phyloP scores from a whole-genome alignment of 1,139 yeast species.

The Geotrichum histeridarum region DNA sequence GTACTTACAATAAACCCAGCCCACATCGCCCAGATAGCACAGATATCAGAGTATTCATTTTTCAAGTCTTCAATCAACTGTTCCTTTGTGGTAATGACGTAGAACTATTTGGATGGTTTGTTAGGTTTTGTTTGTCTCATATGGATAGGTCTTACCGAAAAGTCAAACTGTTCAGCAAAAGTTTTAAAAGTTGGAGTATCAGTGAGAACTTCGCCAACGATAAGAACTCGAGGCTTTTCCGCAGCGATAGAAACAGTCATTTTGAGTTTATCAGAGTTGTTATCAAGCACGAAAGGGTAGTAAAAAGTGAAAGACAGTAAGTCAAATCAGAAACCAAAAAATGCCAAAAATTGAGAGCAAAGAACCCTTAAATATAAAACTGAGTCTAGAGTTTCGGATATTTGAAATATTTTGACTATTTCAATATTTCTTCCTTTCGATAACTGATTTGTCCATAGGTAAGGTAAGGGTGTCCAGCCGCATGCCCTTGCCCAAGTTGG shows the following conservation, averaged over 20 bases:
- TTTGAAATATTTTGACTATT: too few species aligned
- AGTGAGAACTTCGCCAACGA: conserved; percentile 13
- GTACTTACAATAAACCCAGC: conserved; percentile 24
- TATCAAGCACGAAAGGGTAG: not conserved
- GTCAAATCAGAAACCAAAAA: not conserved
- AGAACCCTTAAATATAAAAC: too few species aligned
- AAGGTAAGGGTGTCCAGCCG: too few species aligned
- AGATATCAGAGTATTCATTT: conserved; percentile 22
- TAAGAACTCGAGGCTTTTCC: conserved; percentile 14
- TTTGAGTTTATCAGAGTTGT: not conserved
- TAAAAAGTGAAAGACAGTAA: not conserved
- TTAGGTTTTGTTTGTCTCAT: not conserved
- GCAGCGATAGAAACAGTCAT: not conserved
- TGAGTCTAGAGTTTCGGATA: too few species aligned
- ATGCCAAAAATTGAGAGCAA: not conserved
- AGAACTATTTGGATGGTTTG: conserved; percentile 10
- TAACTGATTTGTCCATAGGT: too few species aligned
- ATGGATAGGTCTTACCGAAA: not conserved
- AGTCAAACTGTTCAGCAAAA: conserved; percentile 14
- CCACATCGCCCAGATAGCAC: conserved; percentile 27
- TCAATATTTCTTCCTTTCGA: too few species aligned
- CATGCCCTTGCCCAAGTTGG: too few species aligned
- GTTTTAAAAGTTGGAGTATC: conserved; percentile 6
- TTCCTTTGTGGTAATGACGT: conserved; percentile 22
- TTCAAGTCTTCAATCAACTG: conserved; percentile 23